Evolutionary conservation across 345 rosid species (phyloP).

Genomic region (Arabidopsis arenosa): DNA sequence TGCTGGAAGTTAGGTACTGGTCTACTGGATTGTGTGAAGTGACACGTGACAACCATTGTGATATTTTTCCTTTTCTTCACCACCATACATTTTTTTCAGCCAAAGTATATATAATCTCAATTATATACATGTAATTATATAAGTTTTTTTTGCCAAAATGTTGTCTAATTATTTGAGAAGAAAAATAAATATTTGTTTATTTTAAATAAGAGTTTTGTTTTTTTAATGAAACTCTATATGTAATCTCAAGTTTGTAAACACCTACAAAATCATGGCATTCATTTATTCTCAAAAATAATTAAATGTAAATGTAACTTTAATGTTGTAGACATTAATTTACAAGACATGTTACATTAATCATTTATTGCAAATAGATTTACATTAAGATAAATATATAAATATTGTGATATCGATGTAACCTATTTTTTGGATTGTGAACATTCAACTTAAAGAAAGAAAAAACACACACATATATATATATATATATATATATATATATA

Average conservation of each 20-base stretch:
- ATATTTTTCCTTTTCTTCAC: conserved; percentile 15
- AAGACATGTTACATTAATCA: not conserved
- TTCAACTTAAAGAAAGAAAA: not conserved
- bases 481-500: no score
- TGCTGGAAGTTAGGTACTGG: conserved; percentile 24
- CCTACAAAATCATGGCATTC: not conserved
- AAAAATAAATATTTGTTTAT: not conserved
- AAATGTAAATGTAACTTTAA: not conserved
- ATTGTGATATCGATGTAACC: not conserved
- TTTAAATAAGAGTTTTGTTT: not conserved
- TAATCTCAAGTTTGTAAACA: not conserved
- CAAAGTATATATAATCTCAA: not conserved
- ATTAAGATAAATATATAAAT: not conserved
- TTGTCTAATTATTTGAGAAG: not conserved
- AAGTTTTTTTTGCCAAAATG: not conserved
- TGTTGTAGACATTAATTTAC: not conserved
- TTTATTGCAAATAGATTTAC: not conserved
- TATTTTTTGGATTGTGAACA: not conserved
- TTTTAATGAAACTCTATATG: not conserved
- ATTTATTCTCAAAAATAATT: not conserved
- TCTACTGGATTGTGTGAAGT: conserved; percentile 19
- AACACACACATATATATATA: no score
- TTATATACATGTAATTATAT: no score
- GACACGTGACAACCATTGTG: conserved; percentile 11
- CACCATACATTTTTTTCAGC: conserved; percentile 1